These are phyloP conservation scores for Solanum ossicruentum DNA, from an alignment of 257 asterid species.

Conservation along the genomic window DNA sequence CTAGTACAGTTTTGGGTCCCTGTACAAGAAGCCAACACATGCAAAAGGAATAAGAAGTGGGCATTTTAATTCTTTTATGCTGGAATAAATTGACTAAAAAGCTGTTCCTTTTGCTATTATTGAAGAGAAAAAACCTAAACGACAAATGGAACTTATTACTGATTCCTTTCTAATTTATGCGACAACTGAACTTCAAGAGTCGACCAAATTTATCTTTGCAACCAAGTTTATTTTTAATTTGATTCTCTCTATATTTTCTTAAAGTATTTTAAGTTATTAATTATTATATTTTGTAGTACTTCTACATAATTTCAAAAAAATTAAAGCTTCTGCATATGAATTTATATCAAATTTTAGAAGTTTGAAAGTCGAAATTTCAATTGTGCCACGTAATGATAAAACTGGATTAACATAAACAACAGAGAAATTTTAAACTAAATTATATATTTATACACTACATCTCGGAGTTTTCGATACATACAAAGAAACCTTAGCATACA, in stretches of 20 bases:
- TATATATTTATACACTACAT: background rate
- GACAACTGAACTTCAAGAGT: background rate
- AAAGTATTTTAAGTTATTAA: background rate
- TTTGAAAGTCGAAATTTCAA: background rate
- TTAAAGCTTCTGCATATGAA: background rate
- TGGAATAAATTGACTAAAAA: background rate
- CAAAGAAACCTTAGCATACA: background rate
- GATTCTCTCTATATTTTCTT: background rate
- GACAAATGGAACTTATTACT: background rate
- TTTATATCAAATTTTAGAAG: background rate
- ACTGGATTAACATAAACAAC: background rate
- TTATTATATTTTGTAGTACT: background rate
- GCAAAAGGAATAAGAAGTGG: background rate
- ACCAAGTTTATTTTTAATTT: background rate
- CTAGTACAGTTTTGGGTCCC: background rate
- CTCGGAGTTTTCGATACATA: background rate
- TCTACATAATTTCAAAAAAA: background rate
- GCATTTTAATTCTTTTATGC: background rate
- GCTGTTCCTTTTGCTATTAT: background rate
- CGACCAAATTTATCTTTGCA: background rate
- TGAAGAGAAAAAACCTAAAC: background rate
- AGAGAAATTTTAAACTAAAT: background rate
- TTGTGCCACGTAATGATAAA: background rate
- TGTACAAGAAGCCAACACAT: background rate
- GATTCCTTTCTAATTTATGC: background rate